Evolutionary conservation across 768 basidiomycete species (phyloP).

Genomic region (Suillus luteus): DNA sequence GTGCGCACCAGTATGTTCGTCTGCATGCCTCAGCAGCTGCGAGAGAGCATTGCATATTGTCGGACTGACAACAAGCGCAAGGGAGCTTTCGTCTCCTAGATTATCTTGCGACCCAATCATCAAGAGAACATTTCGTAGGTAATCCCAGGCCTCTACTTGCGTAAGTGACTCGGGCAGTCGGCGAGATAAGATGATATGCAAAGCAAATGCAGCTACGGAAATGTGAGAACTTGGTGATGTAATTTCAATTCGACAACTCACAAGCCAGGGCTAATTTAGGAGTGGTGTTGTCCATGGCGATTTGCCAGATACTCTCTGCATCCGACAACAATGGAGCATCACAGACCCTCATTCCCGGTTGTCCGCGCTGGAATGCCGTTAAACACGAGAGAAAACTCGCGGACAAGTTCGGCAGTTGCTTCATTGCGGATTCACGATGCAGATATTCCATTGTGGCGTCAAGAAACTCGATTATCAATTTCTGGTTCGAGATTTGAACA

Average conservation of each 20-base stretch:
- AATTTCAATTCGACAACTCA: constrained; percentile 30
- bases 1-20: constrained; percentile 31
- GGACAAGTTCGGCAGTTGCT: constrained; percentile 27
- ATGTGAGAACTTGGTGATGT: constrained; percentile 23
- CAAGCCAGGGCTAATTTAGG: constrained; percentile 43
- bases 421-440: not conserved
- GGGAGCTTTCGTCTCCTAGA: constrained; percentile 47
- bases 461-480: constrained; percentile 2
- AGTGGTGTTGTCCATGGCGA: constrained; percentile 31
- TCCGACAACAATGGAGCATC: constrained; percentile 20
- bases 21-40: constrained; percentile 35
- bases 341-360: constrained; percentile 15
- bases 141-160: constrained; percentile 45
- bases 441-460: constrained; percentile 1
- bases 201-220: constrained; percentile 43
- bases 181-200: constrained; percentile 39
- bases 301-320: constrained; percentile 40
- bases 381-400: constrained; percentile 40
- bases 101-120: constrained; percentile 49
- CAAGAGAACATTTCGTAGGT: constrained; percentile 51
- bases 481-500: constrained; percentile 7
- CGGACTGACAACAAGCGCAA: constrained; percentile 52
- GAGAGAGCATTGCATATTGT: constrained; percentile 52
- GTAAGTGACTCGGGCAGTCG: constrained; percentile 37
- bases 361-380: constrained; percentile 26